Percentiles rank a stretch among this genome's conserved stretches.
These are phyloP conservation scores for Picea glauca DNA, from an alignment of 75 land plant species.

Conservation along the genomic window DNA sequence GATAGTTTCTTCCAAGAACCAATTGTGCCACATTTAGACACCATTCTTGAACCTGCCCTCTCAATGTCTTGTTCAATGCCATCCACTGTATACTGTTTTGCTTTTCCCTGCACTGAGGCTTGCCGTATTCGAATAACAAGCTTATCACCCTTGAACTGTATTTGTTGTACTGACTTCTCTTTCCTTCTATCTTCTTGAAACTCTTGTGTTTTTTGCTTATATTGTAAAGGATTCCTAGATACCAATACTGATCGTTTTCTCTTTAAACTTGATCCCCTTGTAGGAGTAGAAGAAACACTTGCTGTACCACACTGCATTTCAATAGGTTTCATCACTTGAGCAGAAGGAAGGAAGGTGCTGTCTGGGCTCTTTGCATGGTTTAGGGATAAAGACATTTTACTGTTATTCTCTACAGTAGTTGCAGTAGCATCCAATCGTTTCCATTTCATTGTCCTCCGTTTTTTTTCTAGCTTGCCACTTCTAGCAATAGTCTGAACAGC, in stretches of 20 bases:
- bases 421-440: constrained; percentile 27
- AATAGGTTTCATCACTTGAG: neutral
- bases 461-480: constrained; percentile 21
- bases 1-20: neutral
- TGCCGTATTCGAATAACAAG: constrained; percentile 35
- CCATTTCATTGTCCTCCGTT: constrained; percentile 29
- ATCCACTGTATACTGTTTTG: constrained; percentile 3
- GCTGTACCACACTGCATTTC: neutral
- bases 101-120: constrained; percentile 16
- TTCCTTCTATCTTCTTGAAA: constrained; percentile 10
- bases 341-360: neutral
- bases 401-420: neutral
- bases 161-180: constrained; percentile 9
- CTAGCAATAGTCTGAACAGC: neutral
- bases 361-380: neutral
- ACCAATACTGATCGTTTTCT: constrained; percentile 13
- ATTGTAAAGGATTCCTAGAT: neutral
- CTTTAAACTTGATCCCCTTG: constrained; percentile 9
- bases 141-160: constrained; percentile 16
- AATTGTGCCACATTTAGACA: neutral
- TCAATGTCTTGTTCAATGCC: neutral
- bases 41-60: constrained; percentile 6
- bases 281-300: constrained; percentile 6
- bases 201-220: neutral
- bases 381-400: neutral